Conservation (phyloP, 441 rosid genomes). For the Populus trichocarpa region DNA sequence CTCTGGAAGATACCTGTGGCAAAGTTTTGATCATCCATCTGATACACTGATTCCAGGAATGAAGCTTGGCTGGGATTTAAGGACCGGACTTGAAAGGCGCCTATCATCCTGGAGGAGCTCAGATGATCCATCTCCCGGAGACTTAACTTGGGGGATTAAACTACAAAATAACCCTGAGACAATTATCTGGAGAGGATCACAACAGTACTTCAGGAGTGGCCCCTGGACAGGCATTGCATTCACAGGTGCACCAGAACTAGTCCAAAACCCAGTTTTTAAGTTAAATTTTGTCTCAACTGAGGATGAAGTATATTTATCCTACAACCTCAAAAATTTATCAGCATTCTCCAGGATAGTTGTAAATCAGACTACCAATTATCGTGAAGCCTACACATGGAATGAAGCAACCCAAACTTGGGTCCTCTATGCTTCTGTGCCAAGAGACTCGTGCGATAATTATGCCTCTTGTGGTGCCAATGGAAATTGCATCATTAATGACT, state of each 20-base stretch:
- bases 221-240: conserved; percentile 36
- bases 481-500: conserved; percentile 8
- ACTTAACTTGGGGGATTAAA: conserved; percentile 28
- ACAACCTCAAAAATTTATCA: conserved; percentile 14
- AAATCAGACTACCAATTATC: conserved; percentile 1
- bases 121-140: conserved; percentile 38
- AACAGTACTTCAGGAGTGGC: conserved; percentile 25
- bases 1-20: conserved; percentile 29
- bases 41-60: conserved; percentile 39
- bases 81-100: conserved; percentile 19
- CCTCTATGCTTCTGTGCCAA: conserved; percentile 2
- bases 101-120: conserved; percentile 35
- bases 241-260: conserved; percentile 23
- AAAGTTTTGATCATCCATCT: conserved; percentile 44
- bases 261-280: conserved; percentile 23
- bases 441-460: conserved; percentile 19
- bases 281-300: conserved; percentile 23
- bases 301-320: conserved; percentile 28
- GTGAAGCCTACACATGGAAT: conserved; percentile 8
- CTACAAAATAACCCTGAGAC: conserved; percentile 22
- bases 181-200: conserved; percentile 30
- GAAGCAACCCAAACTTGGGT: neutral
- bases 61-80: conserved; percentile 39
- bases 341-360: conserved; percentile 4
- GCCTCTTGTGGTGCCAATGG: conserved; percentile 24